Evolutionary conservation across 768 basidiomycete genomes (phyloP).

Genomic region (Termitomyces eurrhizus): DNA sequence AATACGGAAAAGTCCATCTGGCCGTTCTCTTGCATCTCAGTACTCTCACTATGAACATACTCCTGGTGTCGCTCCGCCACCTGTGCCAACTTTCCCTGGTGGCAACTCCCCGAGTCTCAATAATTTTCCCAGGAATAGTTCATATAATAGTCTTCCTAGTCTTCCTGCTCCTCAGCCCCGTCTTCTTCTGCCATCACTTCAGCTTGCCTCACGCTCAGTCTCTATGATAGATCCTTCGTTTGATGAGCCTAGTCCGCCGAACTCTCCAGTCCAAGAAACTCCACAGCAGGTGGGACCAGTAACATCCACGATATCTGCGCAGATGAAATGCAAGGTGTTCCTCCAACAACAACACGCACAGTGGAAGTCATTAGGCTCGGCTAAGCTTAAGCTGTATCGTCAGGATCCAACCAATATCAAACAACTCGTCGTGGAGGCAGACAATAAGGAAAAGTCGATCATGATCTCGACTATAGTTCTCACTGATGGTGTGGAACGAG

Average conservation of each 20-base stretch:
- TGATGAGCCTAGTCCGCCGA: conserved; percentile 77
- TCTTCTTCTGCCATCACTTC: conserved; percentile 61
- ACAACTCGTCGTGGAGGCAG: conserved; percentile 92
- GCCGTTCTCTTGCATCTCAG: conserved; percentile 53
- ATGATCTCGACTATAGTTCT: conserved; percentile 95
- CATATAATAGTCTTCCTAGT: conserved; percentile 34
- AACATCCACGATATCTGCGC: conserved; percentile 73
- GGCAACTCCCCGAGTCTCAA: conserved; percentile 29
- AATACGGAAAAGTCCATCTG: conserved; percentile 52
- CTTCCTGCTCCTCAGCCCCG: conserved; percentile 43
- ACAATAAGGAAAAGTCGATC: conserved; percentile 68
- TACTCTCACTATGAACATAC: conserved; percentile 41
- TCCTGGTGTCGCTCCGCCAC: conserved; percentile 27
- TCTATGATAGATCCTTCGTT: conserved; percentile 52
- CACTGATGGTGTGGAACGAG: conserved; percentile 94
- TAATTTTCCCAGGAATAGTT: conserved; percentile 33
- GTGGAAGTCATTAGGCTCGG: conserved; percentile 93
- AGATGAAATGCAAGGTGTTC: conserved; percentile 99
- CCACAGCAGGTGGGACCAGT: conserved; percentile 59
- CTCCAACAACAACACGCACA: conserved; percentile 94
- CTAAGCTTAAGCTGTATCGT: conserved; percentile 81
- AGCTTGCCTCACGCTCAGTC: conserved; percentile 45
- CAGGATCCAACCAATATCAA: conserved; percentile 87
- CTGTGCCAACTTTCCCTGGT: conserved; percentile 38
- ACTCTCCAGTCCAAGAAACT: conserved; percentile 66